Evolutionary conservation across 805 yeast genomes (phyloP), one percentile per base, ranked within the genome.

Genomic region (Myxozyma geophila): DNA sequence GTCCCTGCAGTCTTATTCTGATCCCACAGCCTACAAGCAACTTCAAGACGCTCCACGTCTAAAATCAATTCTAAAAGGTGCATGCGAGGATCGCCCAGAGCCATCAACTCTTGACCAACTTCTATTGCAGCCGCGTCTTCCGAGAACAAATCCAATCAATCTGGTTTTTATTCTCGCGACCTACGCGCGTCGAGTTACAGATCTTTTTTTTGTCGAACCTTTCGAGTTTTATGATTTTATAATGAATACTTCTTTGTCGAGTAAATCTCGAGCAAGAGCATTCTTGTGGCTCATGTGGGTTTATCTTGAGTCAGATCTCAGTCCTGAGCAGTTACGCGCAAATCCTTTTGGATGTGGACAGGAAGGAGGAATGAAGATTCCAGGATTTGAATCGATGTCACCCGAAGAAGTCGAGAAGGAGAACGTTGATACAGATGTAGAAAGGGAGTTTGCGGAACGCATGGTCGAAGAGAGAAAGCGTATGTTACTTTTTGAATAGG

Each of bases 41-140:
- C 79, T 93, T 46, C 98, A 93, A 76, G 98, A 93, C 73, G 95
- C 98, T 0, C 98, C 98, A 1, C 80, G 98, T 60, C 81, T 93
- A 66, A 93, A 93, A 74, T 87, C 96, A 0, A 93, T 93, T 21
- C 76, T 93, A 69, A 93, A 93, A 77, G 90, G 95, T 0, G 90
- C 92, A 1, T 86, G 92, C 70, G 97, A 92, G 71, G 85, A 85
- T 53, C 80, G 83, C 23, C 78, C 76, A 13, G 84, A 83, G 54
- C 83, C 85, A 6, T 75, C 81, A 58, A 76, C 77, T 9, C 76
- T 80, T 44, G 81, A 80, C 46, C 87, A 82, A 39, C 78, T 88
- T 58, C 41, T 76, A 73, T 44, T 64, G 47, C 60, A 72, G 43
- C 61, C 67, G n/a, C 52, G 58, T 4, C 65, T 71, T 2, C 82